Evolutionary conservation across 1,284 basidiomycete species (phyloP), one percentile per base, ranked within the genome.

Genomic region (Ganoderma resinaceum): DNA sequence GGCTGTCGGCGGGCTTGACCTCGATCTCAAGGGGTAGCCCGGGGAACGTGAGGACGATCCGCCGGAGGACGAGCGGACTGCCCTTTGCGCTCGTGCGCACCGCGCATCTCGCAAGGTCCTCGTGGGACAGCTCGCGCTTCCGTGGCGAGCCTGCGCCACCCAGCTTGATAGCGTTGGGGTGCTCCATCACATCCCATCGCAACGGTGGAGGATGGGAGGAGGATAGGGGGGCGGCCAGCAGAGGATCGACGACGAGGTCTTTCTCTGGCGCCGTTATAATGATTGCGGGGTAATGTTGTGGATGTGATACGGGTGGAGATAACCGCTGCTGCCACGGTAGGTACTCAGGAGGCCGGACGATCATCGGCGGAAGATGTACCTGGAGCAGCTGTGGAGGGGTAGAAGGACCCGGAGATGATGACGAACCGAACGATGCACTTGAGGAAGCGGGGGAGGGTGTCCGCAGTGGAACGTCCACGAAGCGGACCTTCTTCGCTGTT

Each of bases 381-480:
- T 61, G 61, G 29, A 35, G 61, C 3, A 60, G 61, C 26, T 66
- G 69, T 7, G 71, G 71, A 3, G 69, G 71, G 20, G 71, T 72
- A 9, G 60, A 66, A 12, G 69, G 71, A 1, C 69, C 69, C 33
- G 69, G 63, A 2, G 71, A 68, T 2, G 71, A 68, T 2, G 53
- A 59, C 35, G 69, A 70, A 11, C 52, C 61, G n/a, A 62, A 55
- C 26, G 71, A 67, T 20, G 63, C 43, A 16, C 63, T 69, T 33
- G 71, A 70, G 35, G 63, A 65, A 37, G 71, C 61, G 14, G 71
- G 67, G 0, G 71, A 70, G 12, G 71, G 69, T 52, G 71, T 70
- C 37, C 49, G 62, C 6, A 66, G 65, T 12, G 61, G 62, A 29
- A 64, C 40, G 26, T 60, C 18, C 20, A 61, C 69, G 37, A 72